These are phyloP conservation scores for Phytophthora sp. DNA, from an alignment of 352 stramenopile species.

Conservation along the genomic window DNA sequence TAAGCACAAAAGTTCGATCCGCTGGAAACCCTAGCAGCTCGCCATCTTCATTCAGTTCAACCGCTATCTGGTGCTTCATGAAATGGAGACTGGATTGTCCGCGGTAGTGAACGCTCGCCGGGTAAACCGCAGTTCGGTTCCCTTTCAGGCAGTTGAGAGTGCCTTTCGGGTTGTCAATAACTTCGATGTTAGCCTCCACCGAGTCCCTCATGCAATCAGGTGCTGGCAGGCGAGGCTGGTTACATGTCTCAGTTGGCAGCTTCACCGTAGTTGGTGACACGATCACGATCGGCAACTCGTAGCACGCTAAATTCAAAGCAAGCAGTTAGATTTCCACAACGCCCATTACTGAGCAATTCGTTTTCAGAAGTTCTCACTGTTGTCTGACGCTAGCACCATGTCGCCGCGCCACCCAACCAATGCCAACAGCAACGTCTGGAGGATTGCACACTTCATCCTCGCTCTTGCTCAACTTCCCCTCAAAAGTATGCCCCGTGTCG, in stretches of 20 bases:
- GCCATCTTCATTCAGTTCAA: slow-evolving; percentile 42
- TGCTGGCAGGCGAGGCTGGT: slow-evolving; percentile 48
- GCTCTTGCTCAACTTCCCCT: background rate
- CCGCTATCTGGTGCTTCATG: slow-evolving; percentile 55
- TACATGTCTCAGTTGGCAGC: slow-evolving; percentile 59
- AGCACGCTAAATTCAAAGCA: slow-evolving; percentile 40
- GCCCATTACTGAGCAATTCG: background rate
- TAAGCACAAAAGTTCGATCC: slow-evolving; percentile 55
- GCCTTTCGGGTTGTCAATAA: slow-evolving; percentile 54
- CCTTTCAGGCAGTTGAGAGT: slow-evolving; percentile 51
- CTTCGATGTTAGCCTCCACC: slow-evolving; percentile 51
- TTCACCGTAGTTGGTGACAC: slow-evolving; percentile 48
- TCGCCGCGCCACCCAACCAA: slow-evolving; percentile 1
- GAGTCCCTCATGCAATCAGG: slow-evolving; percentile 55
- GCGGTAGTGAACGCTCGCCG: slow-evolving; percentile 54
- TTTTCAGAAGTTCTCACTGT: slow-evolving; percentile 21
- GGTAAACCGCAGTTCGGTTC: slow-evolving; percentile 42
- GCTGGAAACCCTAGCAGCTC: slow-evolving; percentile 53
- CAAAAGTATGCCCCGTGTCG: too few species aligned
- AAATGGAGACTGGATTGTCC: slow-evolving; percentile 69
- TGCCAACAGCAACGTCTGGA: slow-evolving; percentile 20
- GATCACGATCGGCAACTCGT: slow-evolving; percentile 57
- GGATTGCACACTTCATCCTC: slow-evolving; percentile 18
- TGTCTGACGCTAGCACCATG: slow-evolving; percentile 23
- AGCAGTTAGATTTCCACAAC: slow-evolving; percentile 8